Percentiles rank a stretch among this genome's conserved stretches.
These are phyloP conservation scores for Candida anutae DNA, from an alignment of 1,139 yeast species.

Conservation along the genomic window DNA sequence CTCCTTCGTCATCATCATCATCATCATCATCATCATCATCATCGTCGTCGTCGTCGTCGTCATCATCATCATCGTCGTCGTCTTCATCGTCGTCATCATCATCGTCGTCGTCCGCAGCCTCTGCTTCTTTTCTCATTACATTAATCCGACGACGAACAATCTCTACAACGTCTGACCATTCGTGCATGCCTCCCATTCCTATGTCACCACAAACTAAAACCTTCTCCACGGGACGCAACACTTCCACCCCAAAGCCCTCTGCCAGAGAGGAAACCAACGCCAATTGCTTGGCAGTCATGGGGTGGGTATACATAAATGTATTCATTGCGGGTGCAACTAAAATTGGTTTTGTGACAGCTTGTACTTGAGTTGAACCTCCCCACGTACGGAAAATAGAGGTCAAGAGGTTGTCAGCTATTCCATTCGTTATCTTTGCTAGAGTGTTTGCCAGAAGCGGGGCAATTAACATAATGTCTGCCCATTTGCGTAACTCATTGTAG, in stretches of 20 bases:
- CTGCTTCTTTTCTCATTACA: conserved; percentile 23
- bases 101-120: conserved; percentile 12
- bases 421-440: conserved; percentile 82
- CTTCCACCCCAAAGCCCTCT: conserved; percentile 52
- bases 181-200: conserved; percentile 98
- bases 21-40: conserved; percentile 25
- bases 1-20: conserved; percentile 26
- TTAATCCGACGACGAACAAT: conserved; percentile 50
- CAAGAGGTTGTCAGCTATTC: conserved; percentile 80
- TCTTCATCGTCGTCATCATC: conserved; percentile 8
- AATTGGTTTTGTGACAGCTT: conserved; percentile 52
- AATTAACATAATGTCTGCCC: conserved; percentile 90
- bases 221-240: conserved; percentile 87
- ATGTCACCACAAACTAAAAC: conserved; percentile 93
- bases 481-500: conserved; percentile 81
- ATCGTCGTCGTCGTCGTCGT: conserved; percentile 15
- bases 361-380: conserved; percentile 36
- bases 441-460: conserved; percentile 96
- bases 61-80: conserved; percentile 19
- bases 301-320: conserved; percentile 92
- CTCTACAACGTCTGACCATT: conserved; percentile 90
- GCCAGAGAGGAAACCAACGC: conserved; percentile 40
- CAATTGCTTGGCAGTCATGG: conserved; percentile 81
- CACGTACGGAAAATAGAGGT: conserved; percentile 84
- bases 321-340: conserved; percentile 97